Evolutionary conservation across 352 stramenopile genomes (phyloP).

Genomic region (Pythium rhizo-oryzae): DNA sequence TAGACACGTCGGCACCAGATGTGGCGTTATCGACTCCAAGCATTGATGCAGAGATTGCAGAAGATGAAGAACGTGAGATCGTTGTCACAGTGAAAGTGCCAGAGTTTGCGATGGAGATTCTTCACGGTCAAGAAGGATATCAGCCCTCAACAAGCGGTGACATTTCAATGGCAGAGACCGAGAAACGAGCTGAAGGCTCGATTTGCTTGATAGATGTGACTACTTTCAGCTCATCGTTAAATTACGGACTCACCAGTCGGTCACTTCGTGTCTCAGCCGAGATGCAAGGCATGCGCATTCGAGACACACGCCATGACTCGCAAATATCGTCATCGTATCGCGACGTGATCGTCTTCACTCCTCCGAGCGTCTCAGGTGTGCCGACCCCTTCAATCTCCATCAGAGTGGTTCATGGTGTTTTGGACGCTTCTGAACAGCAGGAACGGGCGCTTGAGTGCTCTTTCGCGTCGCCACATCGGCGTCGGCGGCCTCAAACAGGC

Average conservation of each 20-base stretch:
- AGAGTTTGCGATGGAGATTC: constrained; percentile 80
- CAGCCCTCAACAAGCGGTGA: constrained; percentile 77
- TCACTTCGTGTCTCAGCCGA: constrained; percentile 52
- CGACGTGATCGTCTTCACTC: constrained; percentile 75
- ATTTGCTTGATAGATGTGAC: constrained; percentile 71
- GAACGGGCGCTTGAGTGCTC: constrained; percentile 29
- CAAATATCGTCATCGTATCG: constrained; percentile 66
- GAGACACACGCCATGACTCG: constrained; percentile 61
- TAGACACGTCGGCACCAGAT: not conserved
- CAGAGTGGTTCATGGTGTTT: constrained; percentile 42
- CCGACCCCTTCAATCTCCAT: constrained; percentile 58
- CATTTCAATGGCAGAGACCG: constrained; percentile 69
- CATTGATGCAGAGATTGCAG: constrained; percentile 22
- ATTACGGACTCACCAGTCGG: constrained; percentile 59
- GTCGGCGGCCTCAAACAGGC: not conserved
- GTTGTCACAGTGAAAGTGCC: constrained; percentile 61
- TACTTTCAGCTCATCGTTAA: constrained; percentile 41
- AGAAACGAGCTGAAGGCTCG: constrained; percentile 65
- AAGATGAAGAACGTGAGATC: constrained; percentile 54
- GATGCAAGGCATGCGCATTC: constrained; percentile 65
- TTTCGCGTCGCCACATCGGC: constrained; percentile 25
- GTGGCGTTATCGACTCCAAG: not conserved
- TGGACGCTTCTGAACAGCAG: constrained; percentile 47
- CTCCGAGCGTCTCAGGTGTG: constrained; percentile 18
- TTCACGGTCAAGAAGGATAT: constrained; percentile 77